phyloP scores from a whole-genome alignment of 2,329 filamentous ascomycete species.

The Colletotrichum sp. region DNA sequence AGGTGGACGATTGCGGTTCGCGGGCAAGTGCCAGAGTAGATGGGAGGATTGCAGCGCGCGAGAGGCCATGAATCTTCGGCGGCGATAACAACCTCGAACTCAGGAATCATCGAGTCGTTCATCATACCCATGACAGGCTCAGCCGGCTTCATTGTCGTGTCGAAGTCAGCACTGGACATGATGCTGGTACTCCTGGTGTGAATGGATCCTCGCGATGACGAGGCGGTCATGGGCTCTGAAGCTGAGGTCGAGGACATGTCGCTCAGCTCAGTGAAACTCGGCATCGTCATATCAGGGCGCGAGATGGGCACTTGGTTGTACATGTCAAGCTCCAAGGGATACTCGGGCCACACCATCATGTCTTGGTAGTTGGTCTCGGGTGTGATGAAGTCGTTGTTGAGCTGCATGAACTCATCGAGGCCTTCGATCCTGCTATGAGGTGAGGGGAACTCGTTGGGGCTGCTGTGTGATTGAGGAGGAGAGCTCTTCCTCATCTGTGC shows the following conservation, averaged over 20 bases:
- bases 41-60: conserved; percentile 52
- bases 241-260: conserved; percentile 40
- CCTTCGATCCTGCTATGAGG: conserved; percentile 39
- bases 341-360: conserved; percentile 48
- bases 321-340: conserved; percentile 47
- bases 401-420: conserved; percentile 47
- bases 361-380: conserved; percentile 47
- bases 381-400: conserved; percentile 37
- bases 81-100: conserved; percentile 51
- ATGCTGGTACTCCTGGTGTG: conserved; percentile 55
- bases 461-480: conserved; percentile 35
- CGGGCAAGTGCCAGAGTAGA: conserved; percentile 49
- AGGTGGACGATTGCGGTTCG: conserved; percentile 57
- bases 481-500: conserved; percentile 33
- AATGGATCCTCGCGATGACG: conserved; percentile 46
- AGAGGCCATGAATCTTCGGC: conserved; percentile 57
- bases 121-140: conserved; percentile 31
- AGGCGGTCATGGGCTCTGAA: conserved; percentile 45
- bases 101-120: conserved; percentile 38
- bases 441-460: conserved; percentile 38
- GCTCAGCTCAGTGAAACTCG: conserved; percentile 42
- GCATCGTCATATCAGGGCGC: conserved; percentile 37
- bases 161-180: conserved; percentile 44
- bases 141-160: conserved; percentile 33
- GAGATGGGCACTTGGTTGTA: conserved; percentile 38